A percentile compares a stretch with the other conserved stretches of the same genome.
Evolutionary conservation across 495 filamentous ascomycete genomes (phyloP).

Genomic region (Podospora didyma): DNA sequence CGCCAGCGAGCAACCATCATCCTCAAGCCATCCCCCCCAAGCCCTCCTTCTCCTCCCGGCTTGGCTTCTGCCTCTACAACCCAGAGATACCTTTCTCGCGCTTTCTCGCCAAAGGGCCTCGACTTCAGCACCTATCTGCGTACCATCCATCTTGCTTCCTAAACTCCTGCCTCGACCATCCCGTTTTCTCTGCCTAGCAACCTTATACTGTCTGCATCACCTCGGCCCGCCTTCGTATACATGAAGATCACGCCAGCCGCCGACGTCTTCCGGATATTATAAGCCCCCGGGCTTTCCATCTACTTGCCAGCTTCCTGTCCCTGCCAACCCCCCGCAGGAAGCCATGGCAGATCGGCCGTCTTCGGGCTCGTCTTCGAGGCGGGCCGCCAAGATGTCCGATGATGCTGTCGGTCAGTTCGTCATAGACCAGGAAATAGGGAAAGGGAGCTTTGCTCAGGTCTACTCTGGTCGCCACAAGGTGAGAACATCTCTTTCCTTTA

Average conservation of each 20-base stretch:
- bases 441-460: constrained; percentile 93
- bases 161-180: constrained; percentile 10
- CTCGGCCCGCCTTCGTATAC: constrained; percentile 32
- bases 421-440: constrained; percentile 80
- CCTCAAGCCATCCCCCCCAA: background rate
- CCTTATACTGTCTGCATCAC: constrained; percentile 5
- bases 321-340: constrained; percentile 41
- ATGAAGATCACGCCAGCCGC: constrained; percentile 41
- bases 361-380: constrained; percentile 32
- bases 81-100: constrained; percentile 29
- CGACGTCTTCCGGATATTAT: constrained; percentile 39
- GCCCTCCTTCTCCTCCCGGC: background rate
- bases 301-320: constrained; percentile 36
- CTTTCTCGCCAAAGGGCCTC: constrained; percentile 18
- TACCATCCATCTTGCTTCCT: background rate
- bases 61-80: constrained; percentile 23
- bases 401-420: constrained; percentile 72
- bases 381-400: constrained; percentile 44
- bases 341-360: constrained; percentile 42
- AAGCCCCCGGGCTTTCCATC: constrained; percentile 42
- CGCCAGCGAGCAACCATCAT: constrained; percentile 12
- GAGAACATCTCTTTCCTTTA: constrained; percentile 27
- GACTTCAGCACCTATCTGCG: constrained; percentile 4
- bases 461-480: constrained; percentile 83
- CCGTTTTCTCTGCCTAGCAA: constrained; percentile 4